Base-by-base conservation (phyloP, 2,329 filamentous ascomycete species). In the Diaporthe sp. region DNA sequence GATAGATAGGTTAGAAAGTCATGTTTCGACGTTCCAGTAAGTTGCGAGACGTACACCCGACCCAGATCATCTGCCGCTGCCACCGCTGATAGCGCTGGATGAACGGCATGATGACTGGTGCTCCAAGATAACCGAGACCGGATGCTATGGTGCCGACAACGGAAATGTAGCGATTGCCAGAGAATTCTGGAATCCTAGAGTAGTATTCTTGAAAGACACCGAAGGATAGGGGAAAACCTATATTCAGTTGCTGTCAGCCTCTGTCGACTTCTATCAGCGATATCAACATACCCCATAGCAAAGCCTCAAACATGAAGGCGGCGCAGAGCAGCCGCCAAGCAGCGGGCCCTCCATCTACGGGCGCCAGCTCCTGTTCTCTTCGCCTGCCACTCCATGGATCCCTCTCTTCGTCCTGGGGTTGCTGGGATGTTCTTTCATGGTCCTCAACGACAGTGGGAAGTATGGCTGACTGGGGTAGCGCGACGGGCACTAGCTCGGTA, bases 171-270 rank as follows among this genome's bases (percentile, higher is more conserved):
- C 42, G 53, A 49, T 79, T 76, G 17, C 70, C 74, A 17, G 78
- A 42, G 42, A 82, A 81, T 13, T 80, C 76, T 2, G 80, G 79
- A 0, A 79, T 76, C 4, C 74, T 75, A 4, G 80, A 81, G 61
- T 82, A 82, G 71, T 82, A 79, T 12, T 81, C 74, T 39, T 82
- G 81, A 8, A 82, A 82, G 31, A 82, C 80, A 12, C 81, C 81
- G 67, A 79, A 82, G 2, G 78, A 78, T 28, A 80, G 67, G 7
- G 79, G 80, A n/a, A 82, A 82, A 3, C 79, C 79, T 81, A 22
- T 15, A 22, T 53, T 37, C 31, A 28, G 3, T 8, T 34, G 17
- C 13, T 31, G 12, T 20, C 47, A 34, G 49, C 2, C 9, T 25
- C 17, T 9, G 4, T n/a, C 42, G 10, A 49, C 17, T 34, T 34